Evolutionary conservation across 2,329 filamentous ascomycete genomes (phyloP).

Genomic region (Botrytis sinoallii): DNA sequence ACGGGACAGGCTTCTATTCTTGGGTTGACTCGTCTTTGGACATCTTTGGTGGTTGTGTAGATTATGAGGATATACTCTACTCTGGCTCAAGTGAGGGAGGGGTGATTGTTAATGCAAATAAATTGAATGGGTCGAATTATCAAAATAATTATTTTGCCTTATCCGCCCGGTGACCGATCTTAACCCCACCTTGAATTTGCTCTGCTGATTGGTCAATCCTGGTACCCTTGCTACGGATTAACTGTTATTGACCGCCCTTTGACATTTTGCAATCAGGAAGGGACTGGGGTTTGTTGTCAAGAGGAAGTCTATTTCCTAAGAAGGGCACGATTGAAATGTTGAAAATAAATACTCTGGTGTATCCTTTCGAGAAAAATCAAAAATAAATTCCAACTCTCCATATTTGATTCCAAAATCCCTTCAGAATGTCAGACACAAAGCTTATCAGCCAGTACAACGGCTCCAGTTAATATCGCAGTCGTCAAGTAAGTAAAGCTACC

Average conservation of each 20-base stretch:
- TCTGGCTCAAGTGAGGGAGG: neutral
- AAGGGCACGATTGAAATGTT: neutral
- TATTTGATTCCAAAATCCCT: neutral
- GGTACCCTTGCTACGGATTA: slow-evolving; percentile 4
- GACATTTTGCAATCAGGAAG: neutral
- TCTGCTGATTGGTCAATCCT: neutral
- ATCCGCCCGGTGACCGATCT: neutral
- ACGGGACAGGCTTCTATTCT: slow-evolving; percentile 67
- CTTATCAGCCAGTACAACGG: slow-evolving; percentile 96
- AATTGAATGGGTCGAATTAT: neutral
- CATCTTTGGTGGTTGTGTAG: slow-evolving; percentile 25
- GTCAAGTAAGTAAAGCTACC: slow-evolving; percentile 67
- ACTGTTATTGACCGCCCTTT: neutral
- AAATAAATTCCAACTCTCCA: neutral
- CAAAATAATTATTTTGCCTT: slow-evolving; percentile 13
- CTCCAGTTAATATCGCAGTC: slow-evolving; percentile 96
- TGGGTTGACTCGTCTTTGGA: slow-evolving; percentile 33
- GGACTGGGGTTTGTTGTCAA: slow-evolving; percentile 12
- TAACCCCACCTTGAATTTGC: neutral
- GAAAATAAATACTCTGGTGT: slow-evolving; percentile 1
- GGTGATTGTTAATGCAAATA: neutral
- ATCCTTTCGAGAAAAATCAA: neutral
- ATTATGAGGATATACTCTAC: neutral
- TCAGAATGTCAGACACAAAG: slow-evolving; percentile 37
- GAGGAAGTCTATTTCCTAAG: neutral